These are phyloP conservation scores for Monosporascus ibericus DNA, from an alignment of 2,329 filamentous ascomycete genomes.

Conservation along the genomic window DNA sequence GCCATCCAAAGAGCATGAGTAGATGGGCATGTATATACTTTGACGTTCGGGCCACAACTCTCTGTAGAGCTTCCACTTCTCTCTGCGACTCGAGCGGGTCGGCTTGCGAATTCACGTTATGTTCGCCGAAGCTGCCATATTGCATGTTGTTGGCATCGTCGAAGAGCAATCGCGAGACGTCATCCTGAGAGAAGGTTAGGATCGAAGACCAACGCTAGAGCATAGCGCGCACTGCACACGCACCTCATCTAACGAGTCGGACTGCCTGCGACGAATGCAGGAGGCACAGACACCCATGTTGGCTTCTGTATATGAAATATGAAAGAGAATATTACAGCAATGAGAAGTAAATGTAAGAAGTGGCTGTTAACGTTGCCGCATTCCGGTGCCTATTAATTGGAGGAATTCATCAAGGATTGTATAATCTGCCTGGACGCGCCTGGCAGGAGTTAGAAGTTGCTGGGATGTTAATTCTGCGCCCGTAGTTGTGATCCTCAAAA, in stretches of 20 bases:
- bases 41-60: constrained; percentile 58
- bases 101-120: constrained; percentile 46
- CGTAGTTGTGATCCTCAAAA: too few relatives aligned
- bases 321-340: background rate
- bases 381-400: constrained; percentile 9
- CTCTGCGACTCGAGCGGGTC: constrained; percentile 58
- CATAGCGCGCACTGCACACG: constrained; percentile 9
- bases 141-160: constrained; percentile 54
- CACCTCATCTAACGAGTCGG: constrained; percentile 51
- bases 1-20: background rate
- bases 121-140: constrained; percentile 58
- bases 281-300: constrained; percentile 57
- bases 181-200: constrained; percentile 35
- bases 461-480: background rate
- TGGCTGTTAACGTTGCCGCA: background rate
- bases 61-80: constrained; percentile 58
- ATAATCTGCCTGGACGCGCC: constrained; percentile 26
- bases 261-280: constrained; percentile 48
- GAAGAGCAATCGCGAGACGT: constrained; percentile 53
- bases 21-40: constrained; percentile 39
- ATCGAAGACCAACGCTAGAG: background rate
- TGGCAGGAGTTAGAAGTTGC: constrained; percentile 26
- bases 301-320: background rate
- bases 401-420: constrained; percentile 24
- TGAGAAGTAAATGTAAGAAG: constrained; percentile 1